These are phyloP conservation scores for Chrysoporthe austroafricana DNA, from an alignment of 2,329 filamentous ascomycete genomes.

Conservation along the genomic window DNA sequence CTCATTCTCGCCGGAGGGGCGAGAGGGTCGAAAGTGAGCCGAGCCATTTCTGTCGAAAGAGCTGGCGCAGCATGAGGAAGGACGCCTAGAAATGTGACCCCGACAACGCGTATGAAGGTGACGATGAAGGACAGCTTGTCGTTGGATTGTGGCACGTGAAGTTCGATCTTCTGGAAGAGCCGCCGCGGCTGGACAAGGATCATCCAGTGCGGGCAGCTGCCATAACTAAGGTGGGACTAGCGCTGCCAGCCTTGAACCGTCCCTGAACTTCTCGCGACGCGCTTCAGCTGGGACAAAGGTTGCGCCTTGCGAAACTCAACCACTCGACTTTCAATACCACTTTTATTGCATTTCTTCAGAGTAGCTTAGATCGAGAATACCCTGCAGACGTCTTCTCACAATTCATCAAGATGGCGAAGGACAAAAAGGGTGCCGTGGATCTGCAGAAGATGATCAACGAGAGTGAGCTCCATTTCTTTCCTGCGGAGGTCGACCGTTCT, in stretches of 20 bases:
- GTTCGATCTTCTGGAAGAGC: background rate
- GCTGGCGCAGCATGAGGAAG: background rate
- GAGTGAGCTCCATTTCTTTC: conserved; percentile 41
- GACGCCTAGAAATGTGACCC: background rate
- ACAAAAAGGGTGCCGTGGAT: conserved; percentile 44
- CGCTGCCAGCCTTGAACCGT: background rate
- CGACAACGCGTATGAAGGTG: background rate
- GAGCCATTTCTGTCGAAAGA: conserved; percentile 12
- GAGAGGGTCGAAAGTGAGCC: conserved; percentile 23
- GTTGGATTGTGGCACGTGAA: conserved; percentile 23
- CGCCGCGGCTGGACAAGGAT: conserved; percentile 1
- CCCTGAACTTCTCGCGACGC: conserved; percentile 10
- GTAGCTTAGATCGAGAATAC: background rate
- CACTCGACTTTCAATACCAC: background rate
- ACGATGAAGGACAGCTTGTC: conserved; percentile 4
- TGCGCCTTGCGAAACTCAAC: background rate
- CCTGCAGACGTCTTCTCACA: background rate
- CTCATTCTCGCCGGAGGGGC: conserved; percentile 23
- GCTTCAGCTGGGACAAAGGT: background rate
- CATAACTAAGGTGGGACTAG: background rate
- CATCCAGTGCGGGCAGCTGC: background rate
- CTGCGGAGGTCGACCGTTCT: conserved; percentile 17
- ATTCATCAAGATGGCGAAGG: conserved; percentile 31
- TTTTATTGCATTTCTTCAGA: background rate
- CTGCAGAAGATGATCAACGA: conserved; percentile 61